Base-by-base conservation (phyloP, 306 rosid species). In the Lupinus albus region DNA sequence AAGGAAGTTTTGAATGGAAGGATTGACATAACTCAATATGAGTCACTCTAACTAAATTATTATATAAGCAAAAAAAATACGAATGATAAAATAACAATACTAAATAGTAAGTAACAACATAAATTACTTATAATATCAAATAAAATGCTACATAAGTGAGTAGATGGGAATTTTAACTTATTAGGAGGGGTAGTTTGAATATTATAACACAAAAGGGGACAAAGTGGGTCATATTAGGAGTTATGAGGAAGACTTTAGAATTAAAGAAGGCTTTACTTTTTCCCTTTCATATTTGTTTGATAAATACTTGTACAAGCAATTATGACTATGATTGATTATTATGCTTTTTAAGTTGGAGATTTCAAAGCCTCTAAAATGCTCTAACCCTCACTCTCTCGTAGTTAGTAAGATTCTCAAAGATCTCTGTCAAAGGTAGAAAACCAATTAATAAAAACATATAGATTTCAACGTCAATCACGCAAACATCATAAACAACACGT, bases 401-500 rank as follows among this genome's bases (percentile, higher is more conserved):
- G 97, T 87, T 80, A 90, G 95, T 90, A 86, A 90, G 97, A 90
- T 90, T 87, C 88, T 90, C 78, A 25, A 82, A 90, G 86, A 85
- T 90, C 92, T 90, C 83, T 33, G 75, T 47, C 65, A 73, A 75
- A 78, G 78, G 80, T 81, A 79, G 78, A 50, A 84, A 80, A 79
- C n/a, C n/a, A 25, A 25, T 64, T 57, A 66, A 75, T 80, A 50
- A 44, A 84, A 39, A 67, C 67, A 25, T 75, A 75, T 82, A 54
- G 79, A 80, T 78, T 83, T 83, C 84, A 82, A 86, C 99, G 97
- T 88, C 92, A 93, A 93, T 93, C 97, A 90, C 96, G 99, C 97
- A 86, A 90, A 86, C 97, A 90, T 86, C 86, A 87, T 74, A 80
- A 82, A 80, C 85, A 81, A 49, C 92, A 81, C 88, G 87, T 84